These are phyloP conservation scores for Plantago rigida DNA, from an alignment of 305 asterid species.

Conservation along the genomic window DNA sequence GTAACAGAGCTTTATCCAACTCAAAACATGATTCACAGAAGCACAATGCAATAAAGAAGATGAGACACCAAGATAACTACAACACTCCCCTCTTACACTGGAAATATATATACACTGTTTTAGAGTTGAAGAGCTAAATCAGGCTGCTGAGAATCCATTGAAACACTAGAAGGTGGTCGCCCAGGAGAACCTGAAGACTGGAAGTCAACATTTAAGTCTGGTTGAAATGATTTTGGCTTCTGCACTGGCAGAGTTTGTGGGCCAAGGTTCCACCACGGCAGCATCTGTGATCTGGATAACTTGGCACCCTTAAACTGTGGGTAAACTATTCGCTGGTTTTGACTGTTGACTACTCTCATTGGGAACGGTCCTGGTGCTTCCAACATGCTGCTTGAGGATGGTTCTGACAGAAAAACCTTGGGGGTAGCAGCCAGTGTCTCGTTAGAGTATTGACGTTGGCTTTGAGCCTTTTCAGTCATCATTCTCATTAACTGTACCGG, in stretches of 20 bases:
- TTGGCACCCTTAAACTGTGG: slow-evolving; percentile 61
- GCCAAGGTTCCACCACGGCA: slow-evolving; percentile 43
- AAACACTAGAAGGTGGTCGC: slow-evolving; percentile 61
- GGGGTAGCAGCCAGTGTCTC: slow-evolving; percentile 30
- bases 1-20: neutral
- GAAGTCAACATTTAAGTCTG: slow-evolving; percentile 78
- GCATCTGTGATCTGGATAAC: slow-evolving; percentile 58
- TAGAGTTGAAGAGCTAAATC: slow-evolving; percentile 93
- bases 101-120: slow-evolving; percentile 13
- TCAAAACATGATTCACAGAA: neutral
- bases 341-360: slow-evolving; percentile 45
- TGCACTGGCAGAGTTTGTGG: slow-evolving; percentile 59
- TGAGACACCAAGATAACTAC: slow-evolving; percentile 2
- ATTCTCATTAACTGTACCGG: slow-evolving; percentile 71
- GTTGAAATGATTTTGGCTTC: slow-evolving; percentile 67
- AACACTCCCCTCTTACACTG: neutral
- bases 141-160: slow-evolving; percentile 97
- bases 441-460: slow-evolving; percentile 44
- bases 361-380: slow-evolving; percentile 37
- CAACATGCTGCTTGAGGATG: slow-evolving; percentile 29
- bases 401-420: slow-evolving; percentile 31
- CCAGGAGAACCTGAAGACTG: slow-evolving; percentile 85
- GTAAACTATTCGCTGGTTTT: slow-evolving; percentile 43
- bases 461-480: slow-evolving; percentile 51
- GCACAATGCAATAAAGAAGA: neutral